Base-by-base conservation (phyloP, 2,329 filamentous ascomycete genomes). In the Graphilbum sp. region DNA sequence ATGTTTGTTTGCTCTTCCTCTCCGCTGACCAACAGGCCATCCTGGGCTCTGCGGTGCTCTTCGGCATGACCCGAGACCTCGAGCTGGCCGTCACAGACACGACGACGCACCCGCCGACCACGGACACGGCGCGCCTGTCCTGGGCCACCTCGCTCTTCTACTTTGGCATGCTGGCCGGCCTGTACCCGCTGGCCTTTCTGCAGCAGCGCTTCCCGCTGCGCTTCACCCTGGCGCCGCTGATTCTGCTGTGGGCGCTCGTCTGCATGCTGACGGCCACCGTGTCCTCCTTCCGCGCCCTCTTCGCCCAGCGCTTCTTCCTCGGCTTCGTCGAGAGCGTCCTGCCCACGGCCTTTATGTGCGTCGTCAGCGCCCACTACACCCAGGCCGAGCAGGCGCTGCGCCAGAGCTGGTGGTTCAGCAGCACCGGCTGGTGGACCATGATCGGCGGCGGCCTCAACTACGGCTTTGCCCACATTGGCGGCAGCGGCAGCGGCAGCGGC, bases 61-160 rank as follows among this genome's bases (percentile, higher is more conserved):
- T 86, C 51, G 80, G 80, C 45, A 45, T 86, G 79, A 83, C 78
- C 0, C 59, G 60, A 3, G 79, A 85, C 50, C 64, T 86, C 4
- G 45, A 60, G 2, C 67, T 86, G 32, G 64, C 64, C 23, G 57
- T 79, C 4, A 56, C 68, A 29, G 54, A 63, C 46, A 31, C 45
- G 3, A 48, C 52, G 2, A 58, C 57, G 0, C 52, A 47, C 1
- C 75, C 76, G 0, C 64, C 69, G 1, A 68, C 67, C 0, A 69
- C 67, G 15, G 69, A 79, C 50, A 85, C 81, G 0, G 66, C 69
- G 0, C 68, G 80, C 11, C 66, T 86, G 21, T 76, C 69, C 46
- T 86, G 79, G 80, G 80, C 80, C 3, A 85, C 79, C 0, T 84
- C 77, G 0, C 63, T 84, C 49, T 85, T 86, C 60, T 86, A 85